Evolutionary conservation across 257 asterid species (phyloP).

Genomic region (Petunia axillaris): DNA sequence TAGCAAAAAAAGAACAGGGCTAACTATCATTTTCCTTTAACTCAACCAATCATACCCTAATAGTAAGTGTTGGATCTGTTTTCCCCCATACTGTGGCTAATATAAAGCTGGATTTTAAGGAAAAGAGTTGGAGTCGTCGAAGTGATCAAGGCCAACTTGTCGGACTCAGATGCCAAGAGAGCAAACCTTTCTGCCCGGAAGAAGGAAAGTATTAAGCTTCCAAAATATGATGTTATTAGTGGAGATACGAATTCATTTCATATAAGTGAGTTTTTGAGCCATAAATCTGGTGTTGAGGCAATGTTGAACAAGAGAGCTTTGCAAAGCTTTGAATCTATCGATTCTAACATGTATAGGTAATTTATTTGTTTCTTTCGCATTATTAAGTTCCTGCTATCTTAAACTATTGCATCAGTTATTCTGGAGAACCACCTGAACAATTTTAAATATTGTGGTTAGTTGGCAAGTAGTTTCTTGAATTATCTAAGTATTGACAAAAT

Average conservation of each 20-base stretch:
- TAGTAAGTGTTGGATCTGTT: background rate
- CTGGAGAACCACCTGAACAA: background rate
- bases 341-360: conserved; percentile 76
- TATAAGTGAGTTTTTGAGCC: conserved; percentile 69
- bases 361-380: background rate
- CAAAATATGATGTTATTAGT: conserved; percentile 44
- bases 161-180: conserved; percentile 56
- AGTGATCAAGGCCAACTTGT: conserved; percentile 47
- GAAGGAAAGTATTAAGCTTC: conserved; percentile 69
- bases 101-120: conserved; percentile 38
- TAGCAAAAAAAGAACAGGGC: background rate
- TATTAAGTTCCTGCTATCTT: conserved; percentile 21
- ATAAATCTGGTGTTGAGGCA: conserved; percentile 82
- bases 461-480: background rate
- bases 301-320: conserved; percentile 74
- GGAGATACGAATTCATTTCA: conserved; percentile 38
- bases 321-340: conserved; percentile 66
- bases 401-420: background rate
- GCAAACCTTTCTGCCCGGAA: conserved; percentile 72
- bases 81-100: background rate
- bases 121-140: conserved; percentile 42
- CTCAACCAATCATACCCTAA: background rate
- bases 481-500: background rate
- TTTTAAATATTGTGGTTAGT: background rate
- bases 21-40: background rate